These are phyloP conservation scores for Davidsoniella australis DNA, from an alignment of 2,329 filamentous ascomycete genomes.

Conservation along the genomic window DNA sequence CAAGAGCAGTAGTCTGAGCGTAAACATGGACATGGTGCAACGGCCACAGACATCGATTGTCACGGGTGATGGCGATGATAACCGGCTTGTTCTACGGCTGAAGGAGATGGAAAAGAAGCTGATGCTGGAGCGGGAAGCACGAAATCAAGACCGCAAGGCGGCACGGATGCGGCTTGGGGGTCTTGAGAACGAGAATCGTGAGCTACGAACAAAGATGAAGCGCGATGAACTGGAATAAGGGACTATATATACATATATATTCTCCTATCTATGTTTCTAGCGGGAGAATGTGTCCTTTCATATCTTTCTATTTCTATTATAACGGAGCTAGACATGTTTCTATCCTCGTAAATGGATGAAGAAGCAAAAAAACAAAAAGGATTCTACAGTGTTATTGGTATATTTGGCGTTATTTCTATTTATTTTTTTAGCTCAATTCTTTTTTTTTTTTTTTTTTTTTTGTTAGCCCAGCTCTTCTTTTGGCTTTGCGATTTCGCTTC, in stretches of 20 bases:
- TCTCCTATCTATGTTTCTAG: neutral
- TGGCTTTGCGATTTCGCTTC: too few relatives aligned
- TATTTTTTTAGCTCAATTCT: too few relatives aligned
- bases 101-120: slow-evolving; percentile 77
- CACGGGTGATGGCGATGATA: slow-evolving; percentile 30
- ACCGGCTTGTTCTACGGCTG: slow-evolving; percentile 70
- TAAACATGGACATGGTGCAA: slow-evolving; percentile 10
- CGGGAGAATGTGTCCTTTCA: neutral
- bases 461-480: too few relatives aligned
- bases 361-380: neutral
- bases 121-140: slow-evolving; percentile 75
- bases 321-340: too few relatives aligned
- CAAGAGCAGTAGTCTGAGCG: slow-evolving; percentile 8
- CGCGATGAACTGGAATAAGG: slow-evolving; percentile 14
- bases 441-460: too few relatives aligned
- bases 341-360: neutral
- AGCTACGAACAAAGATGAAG: slow-evolving; percentile 46
- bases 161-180: slow-evolving; percentile 67
- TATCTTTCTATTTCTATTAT: neutral
- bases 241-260: neutral
- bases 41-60: slow-evolving; percentile 13
- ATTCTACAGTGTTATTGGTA: neutral
- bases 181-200: slow-evolving; percentile 55
- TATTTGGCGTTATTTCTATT: too few relatives aligned
- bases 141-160: slow-evolving; percentile 68